Evolutionary conservation across 257 asterid genomes (phyloP).

Genomic region (Salvia splendens): DNA sequence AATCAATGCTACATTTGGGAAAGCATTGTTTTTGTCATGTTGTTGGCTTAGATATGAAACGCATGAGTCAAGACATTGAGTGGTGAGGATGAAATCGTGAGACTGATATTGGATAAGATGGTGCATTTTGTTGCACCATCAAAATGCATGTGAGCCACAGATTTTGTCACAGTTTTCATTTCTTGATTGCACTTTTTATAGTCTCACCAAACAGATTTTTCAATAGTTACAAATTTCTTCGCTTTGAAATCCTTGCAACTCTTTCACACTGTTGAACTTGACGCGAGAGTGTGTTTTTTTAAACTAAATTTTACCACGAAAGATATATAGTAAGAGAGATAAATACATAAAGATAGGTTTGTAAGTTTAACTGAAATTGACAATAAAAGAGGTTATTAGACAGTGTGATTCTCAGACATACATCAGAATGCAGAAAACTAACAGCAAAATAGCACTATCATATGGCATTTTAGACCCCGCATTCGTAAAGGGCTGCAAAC

Average conservation of each 20-base stretch:
- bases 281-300: not conserved
- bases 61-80: slow-evolving; percentile 43
- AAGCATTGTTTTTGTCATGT: slow-evolving; percentile 1
- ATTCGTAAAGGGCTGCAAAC: slow-evolving; percentile 9
- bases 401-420: slow-evolving; percentile 1
- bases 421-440: slow-evolving; percentile 15
- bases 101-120: slow-evolving; percentile 63
- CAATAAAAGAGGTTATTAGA: slow-evolving; percentile 25
- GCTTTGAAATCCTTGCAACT: too few relatives aligned
- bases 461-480: not conserved
- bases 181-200: slow-evolving; percentile 12
- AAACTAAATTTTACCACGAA: slow-evolving; percentile 12
- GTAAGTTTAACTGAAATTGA: slow-evolving; percentile 3
- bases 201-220: not conserved
- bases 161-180: slow-evolving; percentile 29
- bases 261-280: too few relatives aligned
- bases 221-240: too few relatives aligned
- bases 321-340: too few relatives aligned
- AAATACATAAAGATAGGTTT: not conserved
- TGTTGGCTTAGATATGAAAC: slow-evolving; percentile 12
- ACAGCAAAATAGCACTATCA: slow-evolving; percentile 11
- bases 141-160: slow-evolving; percentile 50
- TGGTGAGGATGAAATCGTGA: slow-evolving; percentile 49
- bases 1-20: not conserved
- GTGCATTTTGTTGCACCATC: slow-evolving; percentile 39